Percentiles rank a stretch among this genome's conserved stretches.
Evolutionary conservation across 202 grass and related monocot genomes (phyloP).

Genomic region (Zizania palustris): DNA sequence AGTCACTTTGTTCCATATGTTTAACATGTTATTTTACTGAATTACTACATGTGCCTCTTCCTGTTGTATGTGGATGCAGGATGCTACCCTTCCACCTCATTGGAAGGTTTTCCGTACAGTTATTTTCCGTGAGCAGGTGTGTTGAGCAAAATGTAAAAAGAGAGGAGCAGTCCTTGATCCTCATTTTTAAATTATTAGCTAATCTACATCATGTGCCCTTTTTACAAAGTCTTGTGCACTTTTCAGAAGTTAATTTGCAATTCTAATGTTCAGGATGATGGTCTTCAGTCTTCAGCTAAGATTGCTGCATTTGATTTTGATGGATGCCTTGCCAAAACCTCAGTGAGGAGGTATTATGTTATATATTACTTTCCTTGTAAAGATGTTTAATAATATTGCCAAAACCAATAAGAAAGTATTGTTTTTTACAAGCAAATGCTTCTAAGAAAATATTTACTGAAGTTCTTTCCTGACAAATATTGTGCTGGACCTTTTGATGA

Average conservation of each 20-base stretch:
- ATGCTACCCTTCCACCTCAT: slow-evolving; percentile 65
- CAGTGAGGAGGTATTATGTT: slow-evolving; percentile 65
- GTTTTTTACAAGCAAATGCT: slow-evolving; percentile 9
- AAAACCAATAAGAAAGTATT: neutral
- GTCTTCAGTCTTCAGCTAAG: slow-evolving; percentile 74
- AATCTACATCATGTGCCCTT: neutral
- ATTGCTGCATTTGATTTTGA: slow-evolving; percentile 99
- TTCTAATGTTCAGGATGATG: slow-evolving; percentile 58
- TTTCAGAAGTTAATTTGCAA: slow-evolving; percentile 19
- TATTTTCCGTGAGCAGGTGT: slow-evolving; percentile 75
- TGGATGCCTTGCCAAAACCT: slow-evolving; percentile 82
- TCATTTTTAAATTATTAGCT: slow-evolving; percentile 2
- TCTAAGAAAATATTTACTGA: slow-evolving; percentile 6
- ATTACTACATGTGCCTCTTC: slow-evolving; percentile 26
- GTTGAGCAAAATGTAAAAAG: slow-evolving; percentile 1
- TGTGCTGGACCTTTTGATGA: neutral
- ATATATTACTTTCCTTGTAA: too few relatives aligned
- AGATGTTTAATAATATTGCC: neutral
- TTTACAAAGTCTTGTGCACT: slow-evolving; percentile 17
- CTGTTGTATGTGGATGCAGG: slow-evolving; percentile 46
- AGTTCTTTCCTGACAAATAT: neutral
- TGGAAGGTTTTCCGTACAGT: slow-evolving; percentile 86
- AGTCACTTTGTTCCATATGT: slow-evolving; percentile 16
- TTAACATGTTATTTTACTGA: slow-evolving; percentile 31
- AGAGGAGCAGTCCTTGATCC: neutral